Evolutionary conservation across 2,329 filamentous ascomycete species (phyloP).

Genomic region (Beauveria caledonica): DNA sequence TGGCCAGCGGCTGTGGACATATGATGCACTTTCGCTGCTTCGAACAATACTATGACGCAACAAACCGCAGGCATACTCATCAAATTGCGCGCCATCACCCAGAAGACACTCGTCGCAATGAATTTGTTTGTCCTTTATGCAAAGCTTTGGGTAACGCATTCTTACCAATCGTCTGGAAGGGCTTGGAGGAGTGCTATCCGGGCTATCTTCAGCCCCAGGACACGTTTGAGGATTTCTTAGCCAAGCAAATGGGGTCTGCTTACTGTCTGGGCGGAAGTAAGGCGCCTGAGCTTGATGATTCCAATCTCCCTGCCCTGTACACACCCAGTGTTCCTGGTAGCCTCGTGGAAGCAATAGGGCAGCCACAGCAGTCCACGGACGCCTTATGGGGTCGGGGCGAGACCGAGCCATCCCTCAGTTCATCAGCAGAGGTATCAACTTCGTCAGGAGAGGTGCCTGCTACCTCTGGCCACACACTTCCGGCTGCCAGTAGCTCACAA

Average conservation of each 20-base stretch:
- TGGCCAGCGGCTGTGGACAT: conserved; percentile 88
- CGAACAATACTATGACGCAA: conserved; percentile 81
- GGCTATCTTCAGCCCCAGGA: conserved; percentile 55
- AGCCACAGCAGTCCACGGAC: conserved; percentile 28
- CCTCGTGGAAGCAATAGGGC: conserved; percentile 29
- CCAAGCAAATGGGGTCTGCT: conserved; percentile 43
- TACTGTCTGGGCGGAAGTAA: conserved; percentile 34
- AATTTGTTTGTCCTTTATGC: conserved; percentile 94
- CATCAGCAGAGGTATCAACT: conserved; percentile 36
- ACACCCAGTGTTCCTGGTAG: conserved; percentile 32
- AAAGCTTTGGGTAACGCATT: conserved; percentile 95
- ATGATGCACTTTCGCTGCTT: conserved; percentile 99
- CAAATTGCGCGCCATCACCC: conserved; percentile 94
- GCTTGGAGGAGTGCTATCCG: conserved; percentile 75
- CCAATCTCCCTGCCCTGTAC: conserved; percentile 21
- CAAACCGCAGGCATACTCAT: conserved; percentile 72
- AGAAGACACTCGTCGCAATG: conserved; percentile 67
- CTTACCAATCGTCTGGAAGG: conserved; percentile 90
- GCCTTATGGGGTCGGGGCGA: conserved; percentile 35
- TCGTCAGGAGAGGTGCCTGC: conserved; percentile 25
- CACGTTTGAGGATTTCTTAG: conserved; percentile 62
- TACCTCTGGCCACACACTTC: conserved; percentile 2
- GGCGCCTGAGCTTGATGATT: conserved; percentile 25
- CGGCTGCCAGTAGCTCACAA: conserved; percentile 16
- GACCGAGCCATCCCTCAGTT: conserved; percentile 26